Evolutionary conservation across 1,284 basidiomycete species (phyloP).

Genomic region (Ceratobasidium sp.): DNA sequence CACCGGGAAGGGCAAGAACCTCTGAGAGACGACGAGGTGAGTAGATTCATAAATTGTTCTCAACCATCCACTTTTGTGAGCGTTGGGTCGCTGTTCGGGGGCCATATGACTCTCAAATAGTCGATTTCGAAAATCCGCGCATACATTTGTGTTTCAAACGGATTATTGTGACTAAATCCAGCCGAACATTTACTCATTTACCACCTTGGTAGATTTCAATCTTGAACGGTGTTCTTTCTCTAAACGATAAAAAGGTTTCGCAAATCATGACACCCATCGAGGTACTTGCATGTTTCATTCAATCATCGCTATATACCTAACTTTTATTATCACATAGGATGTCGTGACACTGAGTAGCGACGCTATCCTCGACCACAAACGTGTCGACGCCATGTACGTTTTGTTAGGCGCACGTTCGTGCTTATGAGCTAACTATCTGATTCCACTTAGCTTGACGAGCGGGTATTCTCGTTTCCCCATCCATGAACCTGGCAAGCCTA

Average conservation of each 20-base stretch:
- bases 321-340: constrained; percentile 63
- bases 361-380: constrained; percentile 80
- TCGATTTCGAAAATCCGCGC: constrained; percentile 9
- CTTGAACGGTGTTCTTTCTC: constrained; percentile 85
- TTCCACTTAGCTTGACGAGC: constrained; percentile 66
- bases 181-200: no score
- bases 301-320: neutral
- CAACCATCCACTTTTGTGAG: no score
- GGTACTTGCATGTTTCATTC: constrained; percentile 55
- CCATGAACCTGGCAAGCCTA: constrained; percentile 77
- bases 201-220: constrained; percentile 83
- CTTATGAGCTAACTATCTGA: no score
- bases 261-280: constrained; percentile 89
- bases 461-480: constrained; percentile 97
- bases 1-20: constrained; percentile 66
- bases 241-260: constrained; percentile 85
- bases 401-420: no score
- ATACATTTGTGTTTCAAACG: no score
- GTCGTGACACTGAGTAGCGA: constrained; percentile 81
- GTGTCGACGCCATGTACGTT: constrained; percentile 76
- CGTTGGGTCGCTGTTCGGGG: no score
- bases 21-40: constrained; percentile 37
- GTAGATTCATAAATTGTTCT: no score
- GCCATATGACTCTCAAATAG: no score
- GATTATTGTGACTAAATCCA: no score